Evolutionary conservation across 352 stramenopile species (phyloP), one percentile per base, ranked within the genome.

Genomic region (Phytophthora palmivora): DNA sequence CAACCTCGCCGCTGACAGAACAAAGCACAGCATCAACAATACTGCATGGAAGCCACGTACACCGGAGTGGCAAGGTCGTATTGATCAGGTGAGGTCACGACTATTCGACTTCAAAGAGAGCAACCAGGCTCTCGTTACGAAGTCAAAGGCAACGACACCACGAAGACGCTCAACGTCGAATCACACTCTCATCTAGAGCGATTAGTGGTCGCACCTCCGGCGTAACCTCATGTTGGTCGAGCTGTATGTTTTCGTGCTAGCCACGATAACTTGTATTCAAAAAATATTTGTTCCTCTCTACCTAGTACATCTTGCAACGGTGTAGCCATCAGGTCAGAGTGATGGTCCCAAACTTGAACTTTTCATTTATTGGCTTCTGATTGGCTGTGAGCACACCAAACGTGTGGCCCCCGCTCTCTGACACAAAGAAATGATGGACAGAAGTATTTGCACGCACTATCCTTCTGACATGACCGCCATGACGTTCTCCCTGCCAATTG

Each of bases 321-420:
- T 50, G 24, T 26, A 50, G 24, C 43, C 24, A 38, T 50, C 10
- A 30, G 12, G 2, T 30, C 42, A 46, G 59, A 68, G 19, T 68
- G 59, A 68, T 58, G 60, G 52, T 63, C 51, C 6, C 15, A 18
- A 12, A 51, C 38, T 65, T 58, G 36, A 50, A 70, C 54, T 59
- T 52, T 51, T 62, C 28, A 11, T 16, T 49, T 21, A 34, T 19
- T 7, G 57, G 12, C 10, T 37, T 21, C 38, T 60, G 46, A 72
- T 72, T 72, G 64, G 64, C 22, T 46, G 24, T 43, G 38, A 37
- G 48, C 41, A 43, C 22, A 18, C 15, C n/a, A 46, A 66, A 56
- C 43, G 47, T 58, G 52, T 51, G 58, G 59, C 3, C 22, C 30
- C 22, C 28, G 39, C 22, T 33, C 11, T 34, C 42, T 57, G 50